Evolutionary conservation across 768 basidiomycete species (phyloP), one percentile per base, ranked within the genome.

Genomic region (Fistulinella prunicolor): DNA sequence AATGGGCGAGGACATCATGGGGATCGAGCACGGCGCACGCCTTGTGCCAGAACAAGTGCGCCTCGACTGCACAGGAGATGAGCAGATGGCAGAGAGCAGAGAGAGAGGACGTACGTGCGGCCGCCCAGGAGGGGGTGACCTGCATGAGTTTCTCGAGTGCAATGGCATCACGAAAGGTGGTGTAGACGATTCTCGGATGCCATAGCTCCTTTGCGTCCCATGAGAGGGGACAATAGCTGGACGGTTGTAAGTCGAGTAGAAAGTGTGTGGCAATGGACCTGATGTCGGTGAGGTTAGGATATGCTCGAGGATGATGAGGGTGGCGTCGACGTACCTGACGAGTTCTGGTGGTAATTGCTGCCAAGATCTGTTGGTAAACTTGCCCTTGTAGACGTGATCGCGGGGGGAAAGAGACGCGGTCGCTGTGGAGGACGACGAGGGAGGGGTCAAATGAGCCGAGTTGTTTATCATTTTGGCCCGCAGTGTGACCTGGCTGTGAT

Each of bases 11-110:
- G 35, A 66, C 54, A 58, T 85, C 84, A 36, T 74, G 67, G 6
- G 85, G 84, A 68, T 89, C 86, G 52, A 88, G 68, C 24, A 79
- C 62, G 3, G 75, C 61, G 47, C 79, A 74, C 1, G 82, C 85
- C 50, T 85, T 81, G 51, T 74, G 73, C 86, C 86, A 89, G 60
- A 86, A 87, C 16, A 75, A 64, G 68, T 88, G 86, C 8, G 73
- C 71, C 70, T 86, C 80, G 47, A 89, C 86, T 88, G 34, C n/a
- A 19, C 2, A 8, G 5, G 55, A 49, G 19, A 42, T 59, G 48
- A 57, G 50, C 50, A 51, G 23, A 37, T 43, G 12, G 26, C 13
- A 32, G 40, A 8, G 47, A 24, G 22, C 35, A 14, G 29, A 42
- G 14, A 46, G 30, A 17, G 41, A 6, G 42, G 17, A 78, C 84